Conservation (phyloP, 495 filamentous ascomycete genomes). For the Daldinia bambusicola region DNA sequence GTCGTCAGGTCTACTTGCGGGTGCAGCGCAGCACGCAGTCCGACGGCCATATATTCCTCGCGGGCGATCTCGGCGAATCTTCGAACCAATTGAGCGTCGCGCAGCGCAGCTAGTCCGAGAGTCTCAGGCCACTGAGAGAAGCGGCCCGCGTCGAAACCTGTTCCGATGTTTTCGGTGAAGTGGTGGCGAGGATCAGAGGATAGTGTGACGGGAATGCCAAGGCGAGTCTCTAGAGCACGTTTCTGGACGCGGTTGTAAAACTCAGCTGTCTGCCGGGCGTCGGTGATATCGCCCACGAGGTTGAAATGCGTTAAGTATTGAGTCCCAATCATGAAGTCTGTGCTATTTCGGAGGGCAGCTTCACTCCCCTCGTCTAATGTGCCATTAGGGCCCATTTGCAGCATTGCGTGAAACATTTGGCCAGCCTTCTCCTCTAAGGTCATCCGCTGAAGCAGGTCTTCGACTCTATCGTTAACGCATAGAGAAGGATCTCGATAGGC, state of each 20-base stretch:
- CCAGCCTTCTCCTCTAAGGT: conserved; percentile 69
- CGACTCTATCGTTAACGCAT: conserved; percentile 63
- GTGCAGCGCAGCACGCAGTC: conserved; percentile 46
- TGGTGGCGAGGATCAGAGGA: conserved; percentile 41
- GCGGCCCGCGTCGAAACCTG: conserved; percentile 35
- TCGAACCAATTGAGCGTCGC: conserved; percentile 22
- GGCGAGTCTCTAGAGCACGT: conserved; percentile 38
- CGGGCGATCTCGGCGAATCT: conserved; percentile 41
- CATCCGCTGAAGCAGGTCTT: conserved; percentile 68
- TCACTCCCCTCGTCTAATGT: conserved; percentile 35
- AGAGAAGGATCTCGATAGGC: conserved; percentile 30
- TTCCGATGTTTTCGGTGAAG: conserved; percentile 41
- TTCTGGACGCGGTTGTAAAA: conserved; percentile 39
- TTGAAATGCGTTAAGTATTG: conserved; percentile 42
- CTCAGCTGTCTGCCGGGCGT: conserved; percentile 26
- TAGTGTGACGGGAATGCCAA: conserved; percentile 41
- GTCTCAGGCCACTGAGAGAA: conserved; percentile 46
- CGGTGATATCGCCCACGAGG: conserved; percentile 31
- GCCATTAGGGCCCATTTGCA: conserved; percentile 37
- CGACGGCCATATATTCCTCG: conserved; percentile 43
- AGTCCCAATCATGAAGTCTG: conserved; percentile 38
- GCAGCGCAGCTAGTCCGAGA: conserved; percentile 42
- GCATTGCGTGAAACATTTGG: conserved; percentile 63
- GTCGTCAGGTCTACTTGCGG: conserved; percentile 54
- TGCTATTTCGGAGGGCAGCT: conserved; percentile 26